Base-by-base conservation (phyloP, 1,139 yeast genomes). In the Zygosaccharomyces sapae region DNA sequence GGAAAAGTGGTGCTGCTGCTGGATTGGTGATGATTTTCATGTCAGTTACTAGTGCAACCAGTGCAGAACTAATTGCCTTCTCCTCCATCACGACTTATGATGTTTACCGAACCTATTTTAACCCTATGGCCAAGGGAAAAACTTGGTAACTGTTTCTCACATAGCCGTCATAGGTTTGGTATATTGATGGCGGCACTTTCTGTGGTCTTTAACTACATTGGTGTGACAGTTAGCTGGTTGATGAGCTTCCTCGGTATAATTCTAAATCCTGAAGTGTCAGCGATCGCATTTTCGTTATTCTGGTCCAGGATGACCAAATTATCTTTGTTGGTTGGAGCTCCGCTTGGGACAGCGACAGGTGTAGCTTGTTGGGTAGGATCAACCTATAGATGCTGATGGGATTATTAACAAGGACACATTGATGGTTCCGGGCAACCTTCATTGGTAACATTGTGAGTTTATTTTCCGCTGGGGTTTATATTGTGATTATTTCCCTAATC, bases 1-100 rank as follows among this genome's bases (percentile, higher is more conserved):
- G 81, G 81, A 38, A 74, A 48, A 75, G 77, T 43, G 81, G 81
- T 41, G 79, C 79, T 5, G 79, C 75, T 29, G 76, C 76, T 45
- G 71, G 80, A 10, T 66, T 77, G 43, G 61, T 77, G 45, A 67
- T 77, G 67, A 69, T 77, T 6, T 77, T 76, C 62, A 75, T 77
- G 76, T 79, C 81, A 19, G 78, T 73, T 13, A 77, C 81, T 1
- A 74, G 79, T 25, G 80, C 81, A 39, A 72, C 76, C 71, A 73
- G 79, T 42, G 79, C 81, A 9, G 81, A 77, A 59, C 71, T 77
- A 57, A 73, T 77, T 62, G 79, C 81, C 3, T 77, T 77, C n/a
- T 75, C 80, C 3, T 70, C 79, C n/a, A 70, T 77, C 39, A 67
- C 70, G 56, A 74, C 81, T 33, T 77, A 76, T 57, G 81, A 77